Evolutionary conservation across 1,139 yeast genomes (phyloP).

Genomic region (Geotrichum reessii): DNA sequence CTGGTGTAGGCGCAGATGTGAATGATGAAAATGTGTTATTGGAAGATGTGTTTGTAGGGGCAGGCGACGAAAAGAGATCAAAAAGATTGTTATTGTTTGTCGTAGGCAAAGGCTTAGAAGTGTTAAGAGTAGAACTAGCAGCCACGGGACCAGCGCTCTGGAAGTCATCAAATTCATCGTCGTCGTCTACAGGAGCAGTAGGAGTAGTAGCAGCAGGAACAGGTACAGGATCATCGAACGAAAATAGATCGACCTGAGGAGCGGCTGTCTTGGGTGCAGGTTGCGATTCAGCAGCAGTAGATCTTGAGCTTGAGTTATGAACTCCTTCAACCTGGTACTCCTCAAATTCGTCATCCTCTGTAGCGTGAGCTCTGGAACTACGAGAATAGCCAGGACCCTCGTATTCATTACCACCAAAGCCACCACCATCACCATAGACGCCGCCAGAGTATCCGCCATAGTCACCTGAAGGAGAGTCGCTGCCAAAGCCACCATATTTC

Average conservation of each 20-base stretch:
- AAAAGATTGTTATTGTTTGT: conserved; percentile 22
- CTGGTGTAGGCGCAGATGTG: conserved; percentile 24
- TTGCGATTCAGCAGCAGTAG: conserved; percentile 15
- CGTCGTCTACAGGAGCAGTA: conserved; percentile 45
- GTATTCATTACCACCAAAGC: conserved; percentile 45
- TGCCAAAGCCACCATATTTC: conserved; percentile 40
- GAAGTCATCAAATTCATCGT: conserved; percentile 92
- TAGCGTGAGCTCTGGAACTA: conserved; percentile 22
- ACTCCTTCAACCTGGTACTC: conserved; percentile 51
- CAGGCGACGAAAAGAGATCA: conserved; percentile 24
- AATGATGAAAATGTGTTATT: conserved; percentile 21
- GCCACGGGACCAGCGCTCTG: conserved; percentile 56
- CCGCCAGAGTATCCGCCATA: conserved; percentile 44
- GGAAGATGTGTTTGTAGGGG: conserved; percentile 20
- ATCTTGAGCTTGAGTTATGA: conserved; percentile 12
- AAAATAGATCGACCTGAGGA: conserved; percentile 46
- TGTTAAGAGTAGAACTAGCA: conserved; percentile 30
- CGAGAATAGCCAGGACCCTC: conserved; percentile 33
- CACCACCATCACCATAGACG: conserved; percentile 79
- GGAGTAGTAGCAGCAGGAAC: conserved; percentile 20
- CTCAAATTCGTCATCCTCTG: conserved; percentile 45
- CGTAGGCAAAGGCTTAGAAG: conserved; percentile 24
- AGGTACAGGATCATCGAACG: conserved; percentile 41
- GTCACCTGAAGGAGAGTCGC: conserved; percentile 32
- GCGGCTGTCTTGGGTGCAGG: conserved; percentile 27